Evolutionary conservation across 2,329 filamentous ascomycete species (phyloP).

Genomic region (Rachicladosporium sp.): DNA sequence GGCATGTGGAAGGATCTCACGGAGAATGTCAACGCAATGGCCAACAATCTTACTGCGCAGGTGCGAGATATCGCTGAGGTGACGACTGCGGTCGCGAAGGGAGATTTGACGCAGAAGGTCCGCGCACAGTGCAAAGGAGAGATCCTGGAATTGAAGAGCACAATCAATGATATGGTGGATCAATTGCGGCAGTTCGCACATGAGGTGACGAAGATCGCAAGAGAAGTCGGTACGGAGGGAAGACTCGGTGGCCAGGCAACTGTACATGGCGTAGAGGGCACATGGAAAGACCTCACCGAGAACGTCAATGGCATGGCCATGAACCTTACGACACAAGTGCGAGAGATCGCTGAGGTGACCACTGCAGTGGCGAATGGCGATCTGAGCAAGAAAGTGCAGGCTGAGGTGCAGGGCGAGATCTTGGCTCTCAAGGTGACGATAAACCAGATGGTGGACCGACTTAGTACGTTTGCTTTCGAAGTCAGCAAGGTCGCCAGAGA

Average conservation of each 20-base stretch:
- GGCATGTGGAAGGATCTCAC: constrained; percentile 57
- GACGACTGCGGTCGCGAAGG: constrained; percentile 39
- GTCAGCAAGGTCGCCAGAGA: constrained; percentile 54
- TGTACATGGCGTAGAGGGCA: constrained; percentile 41
- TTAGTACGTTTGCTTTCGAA: constrained; percentile 53
- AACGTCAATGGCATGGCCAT: constrained; percentile 44
- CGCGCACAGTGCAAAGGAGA: constrained; percentile 41
- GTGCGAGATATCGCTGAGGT: constrained; percentile 42
- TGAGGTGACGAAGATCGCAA: constrained; percentile 41
- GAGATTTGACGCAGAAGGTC: constrained; percentile 40
- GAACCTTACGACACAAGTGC: constrained; percentile 38
- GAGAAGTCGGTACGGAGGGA: constrained; percentile 41
- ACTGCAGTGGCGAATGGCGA: constrained; percentile 41
- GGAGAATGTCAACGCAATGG: constrained; percentile 43
- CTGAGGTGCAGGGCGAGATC: constrained; percentile 41
- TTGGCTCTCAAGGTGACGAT: constrained; percentile 69
- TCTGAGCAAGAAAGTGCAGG: constrained; percentile 40
- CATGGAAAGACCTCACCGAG: constrained; percentile 42
- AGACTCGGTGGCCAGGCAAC: constrained; percentile 40
- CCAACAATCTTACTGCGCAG: constrained; percentile 40
- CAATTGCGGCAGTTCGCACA: constrained; percentile 41
- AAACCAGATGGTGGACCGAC: constrained; percentile 54
- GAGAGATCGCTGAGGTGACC: constrained; percentile 42
- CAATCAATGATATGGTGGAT: constrained; percentile 43
- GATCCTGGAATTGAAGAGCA: constrained; percentile 39